phyloP scores from a whole-genome alignment of 2,329 filamentous ascomycete genomes.

The Colletotrichum navitas region DNA sequence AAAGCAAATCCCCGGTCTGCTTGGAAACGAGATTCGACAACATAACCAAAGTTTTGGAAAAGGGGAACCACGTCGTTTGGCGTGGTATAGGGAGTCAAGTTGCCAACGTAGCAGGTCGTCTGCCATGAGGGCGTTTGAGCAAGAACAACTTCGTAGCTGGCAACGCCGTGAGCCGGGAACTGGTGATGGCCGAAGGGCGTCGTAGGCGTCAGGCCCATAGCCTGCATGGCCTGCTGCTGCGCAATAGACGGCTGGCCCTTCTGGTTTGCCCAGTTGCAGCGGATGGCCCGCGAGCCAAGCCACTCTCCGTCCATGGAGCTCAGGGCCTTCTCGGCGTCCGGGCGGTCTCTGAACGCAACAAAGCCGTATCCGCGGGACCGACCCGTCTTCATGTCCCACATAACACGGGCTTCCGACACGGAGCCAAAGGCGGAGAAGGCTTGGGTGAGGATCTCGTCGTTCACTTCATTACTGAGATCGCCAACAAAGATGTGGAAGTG shows the following conservation, averaged over 20 bases:
- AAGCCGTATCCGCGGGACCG: conserved; percentile 98
- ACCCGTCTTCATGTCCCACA: conserved; percentile 99
- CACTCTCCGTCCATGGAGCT: conserved; percentile 99
- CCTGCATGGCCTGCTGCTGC: conserved; percentile 95
- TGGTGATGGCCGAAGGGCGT: conserved; percentile 97
- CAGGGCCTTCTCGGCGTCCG: conserved; percentile 94
- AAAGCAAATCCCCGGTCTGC: conserved; percentile 98
- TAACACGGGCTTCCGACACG: conserved; percentile 97
- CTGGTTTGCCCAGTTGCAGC: conserved; percentile 99
- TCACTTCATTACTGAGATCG: conserved; percentile 97
- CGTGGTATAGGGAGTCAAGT: conserved; percentile 96
- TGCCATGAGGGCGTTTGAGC: conserved; percentile 97
- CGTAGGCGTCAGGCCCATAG: conserved; percentile 98
- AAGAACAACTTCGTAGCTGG: conserved; percentile 97
- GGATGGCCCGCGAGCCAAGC: conserved; percentile 97
- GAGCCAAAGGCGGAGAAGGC: conserved; percentile 96
- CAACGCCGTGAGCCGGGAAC: conserved; percentile 95
- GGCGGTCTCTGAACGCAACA: conserved; percentile 94
- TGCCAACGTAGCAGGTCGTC: conserved; percentile 98
- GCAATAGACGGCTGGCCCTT: conserved; percentile 99
- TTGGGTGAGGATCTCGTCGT: conserved; percentile 92
- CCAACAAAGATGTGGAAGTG: conserved; percentile 99
- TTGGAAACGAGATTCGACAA: conserved; percentile 97
- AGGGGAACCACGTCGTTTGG: conserved; percentile 97
- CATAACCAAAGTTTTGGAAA: conserved; percentile 98